Conservation (phyloP, 495 filamentous ascomycete genomes). For the Bryoglossum gracile region DNA sequence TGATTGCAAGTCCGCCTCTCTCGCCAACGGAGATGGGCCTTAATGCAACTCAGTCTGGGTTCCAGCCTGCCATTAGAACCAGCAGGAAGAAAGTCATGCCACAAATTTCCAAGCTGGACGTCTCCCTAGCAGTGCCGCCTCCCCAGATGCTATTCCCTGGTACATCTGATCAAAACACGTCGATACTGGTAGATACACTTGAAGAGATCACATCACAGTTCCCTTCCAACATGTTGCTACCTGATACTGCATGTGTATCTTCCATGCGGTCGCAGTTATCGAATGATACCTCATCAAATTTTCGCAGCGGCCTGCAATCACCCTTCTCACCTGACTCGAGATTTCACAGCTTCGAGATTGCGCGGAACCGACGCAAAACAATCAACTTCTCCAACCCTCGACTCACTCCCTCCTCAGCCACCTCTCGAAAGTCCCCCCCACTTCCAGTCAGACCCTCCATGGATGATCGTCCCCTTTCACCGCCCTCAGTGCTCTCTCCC, state of each 20-base stretch:
- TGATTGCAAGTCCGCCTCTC: constrained; percentile 12
- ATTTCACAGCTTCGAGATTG: neutral
- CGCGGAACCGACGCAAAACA: neutral
- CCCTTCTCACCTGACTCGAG: neutral
- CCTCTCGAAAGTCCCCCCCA: neutral
- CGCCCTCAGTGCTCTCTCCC: constrained; percentile 27
- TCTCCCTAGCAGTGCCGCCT: too few relatives aligned
- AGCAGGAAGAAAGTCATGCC: too few relatives aligned
- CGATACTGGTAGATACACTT: too few relatives aligned
- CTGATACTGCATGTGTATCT: constrained; percentile 42
- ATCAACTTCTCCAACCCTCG: constrained; percentile 4
- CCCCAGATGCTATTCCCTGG: too few relatives aligned
- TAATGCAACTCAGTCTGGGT: too few relatives aligned
- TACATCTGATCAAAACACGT: too few relatives aligned
- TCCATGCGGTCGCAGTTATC: neutral
- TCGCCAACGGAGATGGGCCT: constrained; percentile 23
- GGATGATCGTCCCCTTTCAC: neutral
- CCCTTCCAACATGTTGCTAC: constrained; percentile 35
- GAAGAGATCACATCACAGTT: constrained; percentile 37
- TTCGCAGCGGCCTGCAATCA: neutral
- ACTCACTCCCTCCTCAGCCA: neutral
- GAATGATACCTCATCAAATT: neutral
- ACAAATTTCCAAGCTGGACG: too few relatives aligned
- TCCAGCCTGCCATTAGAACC: too few relatives aligned
- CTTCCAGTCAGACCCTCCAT: neutral